These are phyloP conservation scores for Colletotrichum sp. DNA, from an alignment of 2,329 filamentous ascomycete genomes.

Conservation along the genomic window DNA sequence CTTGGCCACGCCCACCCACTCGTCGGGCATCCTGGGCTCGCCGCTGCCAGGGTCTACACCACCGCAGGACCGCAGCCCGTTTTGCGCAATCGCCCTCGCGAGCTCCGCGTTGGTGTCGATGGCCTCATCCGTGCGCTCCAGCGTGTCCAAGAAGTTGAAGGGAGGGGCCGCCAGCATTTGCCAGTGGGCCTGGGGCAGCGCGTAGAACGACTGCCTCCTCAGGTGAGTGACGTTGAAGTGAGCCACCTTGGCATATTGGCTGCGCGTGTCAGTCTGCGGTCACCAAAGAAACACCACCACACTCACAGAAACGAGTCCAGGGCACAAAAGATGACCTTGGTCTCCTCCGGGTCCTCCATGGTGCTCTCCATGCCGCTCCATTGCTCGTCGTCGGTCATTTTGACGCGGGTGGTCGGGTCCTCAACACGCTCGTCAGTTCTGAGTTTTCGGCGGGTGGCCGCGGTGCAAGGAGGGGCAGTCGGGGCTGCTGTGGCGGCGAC, in stretches of 20 bases:
- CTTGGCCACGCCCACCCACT: conserved; percentile 76
- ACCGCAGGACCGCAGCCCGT: conserved; percentile 71
- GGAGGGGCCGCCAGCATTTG: conserved; percentile 80
- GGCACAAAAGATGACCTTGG: conserved; percentile 78
- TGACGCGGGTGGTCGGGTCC: background rate
- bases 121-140: conserved; percentile 81
- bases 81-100: conserved; percentile 77
- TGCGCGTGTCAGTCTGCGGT: conserved; percentile 39
- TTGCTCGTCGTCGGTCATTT: conserved; percentile 40
- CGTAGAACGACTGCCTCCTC: conserved; percentile 91
- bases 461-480: background rate
- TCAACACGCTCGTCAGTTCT: background rate
- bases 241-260: conserved; percentile 83
- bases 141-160: conserved; percentile 80
- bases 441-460: background rate
- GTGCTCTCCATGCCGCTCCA: conserved; percentile 71
- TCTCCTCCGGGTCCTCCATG: conserved; percentile 79
- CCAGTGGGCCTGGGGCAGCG: conserved; percentile 84
- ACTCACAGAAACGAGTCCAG: conserved; percentile 90
- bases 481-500: background rate
- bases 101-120: conserved; percentile 89
- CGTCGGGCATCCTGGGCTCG: conserved; percentile 54
- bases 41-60: conserved; percentile 45
- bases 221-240: conserved; percentile 93
- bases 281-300: background rate